Conservation (phyloP, 2,329 filamentous ascomycete species). For the Calcarisporium arbuscula region DNA sequence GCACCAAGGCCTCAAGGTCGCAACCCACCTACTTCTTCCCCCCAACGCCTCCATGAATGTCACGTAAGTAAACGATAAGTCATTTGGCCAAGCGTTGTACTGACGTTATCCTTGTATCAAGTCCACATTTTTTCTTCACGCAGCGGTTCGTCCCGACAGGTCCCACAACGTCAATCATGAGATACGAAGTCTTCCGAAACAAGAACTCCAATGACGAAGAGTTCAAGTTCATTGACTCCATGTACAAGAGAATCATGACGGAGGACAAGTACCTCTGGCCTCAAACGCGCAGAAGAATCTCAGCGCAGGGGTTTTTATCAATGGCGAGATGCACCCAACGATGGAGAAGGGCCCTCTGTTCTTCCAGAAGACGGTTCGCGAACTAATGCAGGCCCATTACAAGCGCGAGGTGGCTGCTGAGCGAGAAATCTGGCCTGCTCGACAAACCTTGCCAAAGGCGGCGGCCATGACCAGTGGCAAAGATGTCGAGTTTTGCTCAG, state of each 20-base stretch:
- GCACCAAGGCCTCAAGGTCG: constrained; percentile 39
- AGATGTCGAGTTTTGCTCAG: constrained; percentile 26
- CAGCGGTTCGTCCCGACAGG: constrained; percentile 54
- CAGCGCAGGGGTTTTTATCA: constrained; percentile 54
- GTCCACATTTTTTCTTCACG: constrained; percentile 58
- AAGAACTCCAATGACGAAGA: constrained; percentile 52
- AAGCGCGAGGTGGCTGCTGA: constrained; percentile 37
- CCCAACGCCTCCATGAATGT: constrained; percentile 44
- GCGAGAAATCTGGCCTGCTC: constrained; percentile 47
- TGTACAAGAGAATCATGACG: constrained; percentile 58
- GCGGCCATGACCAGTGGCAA: constrained; percentile 18
- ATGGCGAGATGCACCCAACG: constrained; percentile 55
- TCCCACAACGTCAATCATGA: constrained; percentile 46
- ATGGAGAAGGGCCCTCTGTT: constrained; percentile 54
- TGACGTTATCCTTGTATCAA: constrained; percentile 15
- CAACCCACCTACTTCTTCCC: constrained; percentile 44
- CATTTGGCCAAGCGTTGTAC: too few relatives aligned
- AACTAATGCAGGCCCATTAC: constrained; percentile 40
- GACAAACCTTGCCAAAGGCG: constrained; percentile 24
- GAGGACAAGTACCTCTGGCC: constrained; percentile 61
- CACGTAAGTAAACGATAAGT: constrained; percentile 40
- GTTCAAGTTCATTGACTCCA: constrained; percentile 49
- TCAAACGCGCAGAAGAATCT: constrained; percentile 53
- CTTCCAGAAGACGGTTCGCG: constrained; percentile 47
- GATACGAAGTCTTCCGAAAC: constrained; percentile 58